Conservation (phyloP, 805 yeast species). For the Blastobotrys terrestris region DNA sequence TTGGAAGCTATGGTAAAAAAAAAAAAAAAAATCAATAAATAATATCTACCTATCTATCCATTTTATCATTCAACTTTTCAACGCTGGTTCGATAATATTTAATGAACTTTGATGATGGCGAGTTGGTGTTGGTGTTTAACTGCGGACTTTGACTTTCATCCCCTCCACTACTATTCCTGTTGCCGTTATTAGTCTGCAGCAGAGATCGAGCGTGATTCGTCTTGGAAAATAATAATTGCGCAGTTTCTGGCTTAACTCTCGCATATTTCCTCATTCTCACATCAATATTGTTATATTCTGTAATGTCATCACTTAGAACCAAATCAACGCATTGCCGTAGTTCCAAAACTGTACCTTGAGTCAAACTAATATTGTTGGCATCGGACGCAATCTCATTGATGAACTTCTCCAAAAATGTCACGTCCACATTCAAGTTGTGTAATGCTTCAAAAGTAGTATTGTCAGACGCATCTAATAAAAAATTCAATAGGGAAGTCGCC, state of each 20-base stretch:
- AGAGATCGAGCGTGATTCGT: constrained; percentile 10
- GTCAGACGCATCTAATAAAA: constrained; percentile 47
- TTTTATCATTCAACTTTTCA: constrained; percentile 16
- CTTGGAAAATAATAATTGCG: constrained; percentile 53
- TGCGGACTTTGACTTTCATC: background rate
- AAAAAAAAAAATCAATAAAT: background rate
- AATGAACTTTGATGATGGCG: constrained; percentile 13
- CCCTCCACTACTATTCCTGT: constrained; percentile 2
- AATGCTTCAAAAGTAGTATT: constrained; percentile 55
- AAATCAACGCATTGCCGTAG: constrained; percentile 74
- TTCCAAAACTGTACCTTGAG: constrained; percentile 63
- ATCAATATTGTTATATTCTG: constrained; percentile 53
- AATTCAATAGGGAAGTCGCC: constrained; percentile 59
- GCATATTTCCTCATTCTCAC: constrained; percentile 61
- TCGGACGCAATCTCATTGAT: constrained; percentile 28
- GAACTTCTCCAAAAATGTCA: constrained; percentile 61
- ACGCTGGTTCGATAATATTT: constrained; percentile 15
- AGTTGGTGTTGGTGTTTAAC: constrained; percentile 2
- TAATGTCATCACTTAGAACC: constrained; percentile 50
- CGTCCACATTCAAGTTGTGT: constrained; percentile 71
- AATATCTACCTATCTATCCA: background rate
- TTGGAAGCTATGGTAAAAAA: background rate
- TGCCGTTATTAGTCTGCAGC: constrained; percentile 3
- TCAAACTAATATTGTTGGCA: constrained; percentile 36
- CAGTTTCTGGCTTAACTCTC: constrained; percentile 68